Evolutionary conservation across 768 basidiomycete genomes (phyloP), one percentile per base, ranked within the genome.

Genomic region (Ramaria sp.): DNA sequence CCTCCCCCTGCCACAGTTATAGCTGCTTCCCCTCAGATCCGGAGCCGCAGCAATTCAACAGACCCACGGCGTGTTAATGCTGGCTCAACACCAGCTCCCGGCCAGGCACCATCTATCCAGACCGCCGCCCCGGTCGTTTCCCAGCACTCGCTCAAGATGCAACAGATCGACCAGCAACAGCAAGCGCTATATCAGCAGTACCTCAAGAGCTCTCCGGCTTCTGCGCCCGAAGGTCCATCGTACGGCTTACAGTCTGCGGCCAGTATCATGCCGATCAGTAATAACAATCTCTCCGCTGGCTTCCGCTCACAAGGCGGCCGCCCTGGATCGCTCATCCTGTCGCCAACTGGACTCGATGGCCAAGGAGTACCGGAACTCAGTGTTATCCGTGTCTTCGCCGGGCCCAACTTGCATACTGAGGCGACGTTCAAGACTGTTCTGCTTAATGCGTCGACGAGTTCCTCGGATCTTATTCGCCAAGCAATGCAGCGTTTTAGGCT

Each of bases 341-440:
- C 83, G 3, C 75, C 81, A 12, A 70, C 78, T 38, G 68, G 80
- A 24, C 72, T 78, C 64, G 83, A 87, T 63, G 82, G 78, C 7
- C 79, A 82, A 56, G 81, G 81, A 2, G 64, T 88, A 3, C 90
- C 88, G 0, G 85, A 93, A 54, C 79, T 99, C 55, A 96, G 87
- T 63, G 96, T 99, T 60, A 85, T 99, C 51, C 88, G 96, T 24
- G 83, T 99, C 39, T 99, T 99, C 66, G 94, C 95, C 0, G 96
- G 95, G 30, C 83, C 86, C 62, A 78, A 90, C 62, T 67, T 98
- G 61, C 84, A 92, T 67, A 91, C 92, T 0, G 94, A 98, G 63
- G 91, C 93, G 1, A 96, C 95, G 5, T 99, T 99, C 79, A 98
- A 98, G 74, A 98, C 96, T 6, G 96, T 95, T 1, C 72, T 98